Evolutionary conservation across 83 land plant genomes (phyloP).

Genomic region (Picea abies): DNA sequence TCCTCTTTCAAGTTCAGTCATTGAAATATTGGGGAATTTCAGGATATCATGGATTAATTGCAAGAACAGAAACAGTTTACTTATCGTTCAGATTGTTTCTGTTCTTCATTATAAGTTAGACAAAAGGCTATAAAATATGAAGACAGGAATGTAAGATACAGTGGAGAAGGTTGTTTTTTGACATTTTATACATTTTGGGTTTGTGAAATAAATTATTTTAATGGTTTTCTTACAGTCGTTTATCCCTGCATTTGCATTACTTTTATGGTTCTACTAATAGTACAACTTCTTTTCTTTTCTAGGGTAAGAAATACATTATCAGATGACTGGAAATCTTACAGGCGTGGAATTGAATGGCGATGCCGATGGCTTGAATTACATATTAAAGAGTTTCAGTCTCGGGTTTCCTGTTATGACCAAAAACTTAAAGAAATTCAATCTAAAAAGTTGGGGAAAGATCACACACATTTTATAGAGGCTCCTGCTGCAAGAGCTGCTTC

Average conservation of each 20-base stretch:
- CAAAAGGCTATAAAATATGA: no score
- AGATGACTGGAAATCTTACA: slow-evolving; percentile 45
- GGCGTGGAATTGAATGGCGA: slow-evolving; percentile 58
- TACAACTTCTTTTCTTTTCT: slow-evolving; percentile 10
- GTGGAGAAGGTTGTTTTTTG: no score
- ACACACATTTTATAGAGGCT: slow-evolving; percentile 15
- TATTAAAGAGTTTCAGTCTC: slow-evolving; percentile 35
- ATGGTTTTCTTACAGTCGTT: background rate
- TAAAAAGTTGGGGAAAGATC: slow-evolving; percentile 20
- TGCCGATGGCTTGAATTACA: slow-evolving; percentile 54
- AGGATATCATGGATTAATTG: no score
- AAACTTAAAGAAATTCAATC: slow-evolving; percentile 15
- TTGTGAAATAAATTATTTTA: background rate
- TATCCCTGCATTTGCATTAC: background rate
- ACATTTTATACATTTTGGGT: background rate
- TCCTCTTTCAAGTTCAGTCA: no score
- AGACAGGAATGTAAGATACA: no score
- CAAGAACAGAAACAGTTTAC: no score
- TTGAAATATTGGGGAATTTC: no score
- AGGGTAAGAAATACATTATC: slow-evolving; percentile 40
- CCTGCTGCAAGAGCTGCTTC: slow-evolving; percentile 27
- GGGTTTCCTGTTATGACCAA: slow-evolving; percentile 30
- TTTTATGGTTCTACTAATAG: background rate
- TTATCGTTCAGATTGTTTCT: no score
- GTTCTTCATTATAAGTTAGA: no score